Conservation (phyloP, 805 yeast genomes). For the Cyberlindnera misumaiensis region DNA sequence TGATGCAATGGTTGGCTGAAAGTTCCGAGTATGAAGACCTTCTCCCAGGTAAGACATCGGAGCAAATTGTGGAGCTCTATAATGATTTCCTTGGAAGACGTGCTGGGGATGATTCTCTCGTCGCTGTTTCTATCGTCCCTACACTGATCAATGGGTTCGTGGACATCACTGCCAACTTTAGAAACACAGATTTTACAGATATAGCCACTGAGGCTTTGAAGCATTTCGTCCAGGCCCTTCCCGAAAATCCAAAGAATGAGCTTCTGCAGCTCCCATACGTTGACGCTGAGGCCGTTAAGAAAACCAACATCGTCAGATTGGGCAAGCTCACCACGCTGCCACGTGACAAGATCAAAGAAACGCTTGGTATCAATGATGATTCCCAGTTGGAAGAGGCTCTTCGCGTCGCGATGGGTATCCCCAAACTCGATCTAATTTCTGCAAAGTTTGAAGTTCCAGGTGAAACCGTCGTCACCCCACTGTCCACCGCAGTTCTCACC, state of each 20-base stretch:
- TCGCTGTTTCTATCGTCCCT: slow-evolving; percentile 58
- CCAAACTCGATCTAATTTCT: slow-evolving; percentile 57
- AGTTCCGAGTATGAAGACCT: slow-evolving; percentile 59
- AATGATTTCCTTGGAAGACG: slow-evolving; percentile 51
- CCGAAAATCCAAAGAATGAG: slow-evolving; percentile 48
- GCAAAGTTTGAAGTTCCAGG: slow-evolving; percentile 86
- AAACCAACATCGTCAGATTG: slow-evolving; percentile 46
- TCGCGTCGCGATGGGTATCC: slow-evolving; percentile 56
- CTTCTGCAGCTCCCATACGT: slow-evolving; percentile 79
- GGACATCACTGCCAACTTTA: slow-evolving; percentile 77
- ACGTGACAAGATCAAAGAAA: slow-evolving; percentile 47
- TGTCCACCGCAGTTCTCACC: slow-evolving; percentile 66
- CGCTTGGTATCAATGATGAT: slow-evolving; percentile 43
- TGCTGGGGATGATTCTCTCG: slow-evolving; percentile 33
- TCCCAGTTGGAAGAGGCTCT: slow-evolving; percentile 41
- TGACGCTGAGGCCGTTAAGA: slow-evolving; percentile 35
- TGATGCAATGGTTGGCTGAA: slow-evolving; percentile 52
- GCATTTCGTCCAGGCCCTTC: slow-evolving; percentile 70
- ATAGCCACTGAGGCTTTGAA: slow-evolving; percentile 62
- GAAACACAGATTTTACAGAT: slow-evolving; percentile 58
- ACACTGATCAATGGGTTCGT: slow-evolving; percentile 62
- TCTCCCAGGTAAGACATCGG: slow-evolving; percentile 30
- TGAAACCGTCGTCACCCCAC: slow-evolving; percentile 63
- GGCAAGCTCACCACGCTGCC: slow-evolving; percentile 63
- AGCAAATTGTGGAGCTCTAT: slow-evolving; percentile 45